Base-by-base conservation (phyloP, 2,329 filamentous ascomycete species). In the Rugonectria rugulosa region DNA sequence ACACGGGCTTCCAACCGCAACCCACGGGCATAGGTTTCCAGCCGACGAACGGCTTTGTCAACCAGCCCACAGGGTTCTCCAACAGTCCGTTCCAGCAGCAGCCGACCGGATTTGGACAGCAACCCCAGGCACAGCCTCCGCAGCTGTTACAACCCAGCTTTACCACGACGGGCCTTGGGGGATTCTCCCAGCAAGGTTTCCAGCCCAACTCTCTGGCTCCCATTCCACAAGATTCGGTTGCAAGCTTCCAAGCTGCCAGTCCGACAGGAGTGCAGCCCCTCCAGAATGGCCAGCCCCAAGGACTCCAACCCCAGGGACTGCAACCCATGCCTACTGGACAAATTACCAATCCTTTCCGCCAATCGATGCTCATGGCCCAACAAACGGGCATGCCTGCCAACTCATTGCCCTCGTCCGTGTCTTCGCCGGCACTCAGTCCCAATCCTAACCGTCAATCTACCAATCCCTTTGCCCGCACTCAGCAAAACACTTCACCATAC, bases 281-380 rank as follows among this genome's bases (percentile, higher is more conserved):
- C 15, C 64, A 65, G 23, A 64, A 56, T 14, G 61, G 56, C 45
- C 62, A 64, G 14, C 60, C 63, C 6, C 64, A 67, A 7, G 56
- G 58, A 1, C 63, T 62, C n/a, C n/a, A n/a, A n/a, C n/a, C n/a
- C n/a, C n/a, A n/a, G n/a, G n/a, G n/a, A 23, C 64, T 65, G 12
- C 47, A 51, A 51, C 64, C 64, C 4, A 68, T 69, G 63, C 63
- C 60, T 38, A 65, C 71, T 9, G 74, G 73, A n/a, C n/a, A n/a
- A 11, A 87, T 80, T 19, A 97, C 92, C 7, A 99, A 99, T 70
- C 95, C 95, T 0, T 99, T 99, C 84, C 85, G 95, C 36, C 89
- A 92, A 70, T 97, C 94, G 1, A 94, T 94, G 87, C 79, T 97
- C 77, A 81, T 82, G 78, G 77, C 72, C 57, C 79, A 82, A 68